Base-by-base conservation (phyloP, 805 yeast genomes). In the Myxozyma melibiosi region DNA sequence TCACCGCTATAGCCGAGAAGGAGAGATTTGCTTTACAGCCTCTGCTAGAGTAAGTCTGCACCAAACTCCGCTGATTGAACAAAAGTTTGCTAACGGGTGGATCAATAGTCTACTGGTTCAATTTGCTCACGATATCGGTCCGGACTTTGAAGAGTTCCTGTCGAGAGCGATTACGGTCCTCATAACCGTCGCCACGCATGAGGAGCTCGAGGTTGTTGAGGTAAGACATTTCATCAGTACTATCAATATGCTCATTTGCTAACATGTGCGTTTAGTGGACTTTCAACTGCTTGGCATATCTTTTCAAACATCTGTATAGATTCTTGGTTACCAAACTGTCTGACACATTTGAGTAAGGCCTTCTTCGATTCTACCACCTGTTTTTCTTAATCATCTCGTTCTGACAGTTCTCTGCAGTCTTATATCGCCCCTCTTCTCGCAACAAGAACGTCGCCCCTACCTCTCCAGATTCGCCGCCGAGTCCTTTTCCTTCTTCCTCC, bases 61-160 rank as follows among this genome's bases (percentile, higher is more conserved):
- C 4, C 43, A 7, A 8, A 18, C 6, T 22, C 8, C 6, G 43
- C 9, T 6, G 28, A 8, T 4, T 20, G 25, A 39, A 43, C 16
- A 4, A 4, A 24, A 18, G n/a, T n/a, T 18, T 11, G 9, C 37
- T 7, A 20, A 9, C 25, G 14, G 75, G 52, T 24, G 7, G 16
- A 7, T 14, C 35, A 22, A 16, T 34, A 68, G 71, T 67, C 73
- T 87, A 8, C 70, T 90, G 24, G 81, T 96, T 0, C 96, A 90
- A 67, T 86, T 94, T 65, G 84, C 90, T 39, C 97, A 89, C 66
- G 99, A 92, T 74, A 74, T 92, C 61, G 97, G 97, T 8, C 85
- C 92, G 1, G 98, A 92, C 65, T 94, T 91, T 67, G 79, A 90
- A 76, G 81, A 80, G 7, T 90, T 75, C 67, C 90, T 89, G 67